Conservation (phyloP, 805 yeast genomes). For the Priceomyces fermenticarens region DNA sequence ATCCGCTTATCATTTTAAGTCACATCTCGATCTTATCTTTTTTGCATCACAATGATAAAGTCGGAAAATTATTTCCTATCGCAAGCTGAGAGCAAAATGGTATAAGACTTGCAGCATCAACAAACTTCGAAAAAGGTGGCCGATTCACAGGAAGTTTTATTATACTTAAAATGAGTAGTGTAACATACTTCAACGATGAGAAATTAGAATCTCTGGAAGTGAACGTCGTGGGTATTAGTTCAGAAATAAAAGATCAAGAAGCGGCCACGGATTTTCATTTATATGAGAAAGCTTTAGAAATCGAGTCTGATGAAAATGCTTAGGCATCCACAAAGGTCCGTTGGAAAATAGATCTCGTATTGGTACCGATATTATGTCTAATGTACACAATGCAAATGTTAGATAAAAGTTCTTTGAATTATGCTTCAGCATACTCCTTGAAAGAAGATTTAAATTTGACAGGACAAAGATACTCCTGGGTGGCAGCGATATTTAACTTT, state of each 20-base stretch:
- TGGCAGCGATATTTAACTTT: conserved; percentile 48
- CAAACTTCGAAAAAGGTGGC: too few species aligned
- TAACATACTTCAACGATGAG: neutral
- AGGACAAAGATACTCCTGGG: conserved; percentile 42
- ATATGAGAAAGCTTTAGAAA: neutral
- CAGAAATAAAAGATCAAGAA: neutral
- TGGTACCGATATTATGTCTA: conserved; percentile 10
- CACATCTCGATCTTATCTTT: too few species aligned
- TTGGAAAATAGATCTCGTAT: neutral
- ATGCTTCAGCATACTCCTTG: conserved; percentile 46
- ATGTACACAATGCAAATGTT: too few species aligned
- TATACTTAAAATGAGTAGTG: neutral
- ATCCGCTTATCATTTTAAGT: too few species aligned
- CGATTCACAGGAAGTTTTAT: too few species aligned
- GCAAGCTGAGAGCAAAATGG: too few species aligned
- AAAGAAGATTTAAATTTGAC: conserved; percentile 43
- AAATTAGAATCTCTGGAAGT: neutral
- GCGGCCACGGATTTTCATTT: neutral
- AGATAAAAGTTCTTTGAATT: conserved; percentile 50
- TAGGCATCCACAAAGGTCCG: neutral
- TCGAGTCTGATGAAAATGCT: neutral
- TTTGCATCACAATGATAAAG: too few species aligned
- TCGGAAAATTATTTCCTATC: too few species aligned
- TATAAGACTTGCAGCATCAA: too few species aligned
- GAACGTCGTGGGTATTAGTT: neutral